Evolutionary conservation across 768 basidiomycete species (phyloP), one percentile per base, ranked within the genome.

Genomic region (Boletus rex-veris): DNA sequence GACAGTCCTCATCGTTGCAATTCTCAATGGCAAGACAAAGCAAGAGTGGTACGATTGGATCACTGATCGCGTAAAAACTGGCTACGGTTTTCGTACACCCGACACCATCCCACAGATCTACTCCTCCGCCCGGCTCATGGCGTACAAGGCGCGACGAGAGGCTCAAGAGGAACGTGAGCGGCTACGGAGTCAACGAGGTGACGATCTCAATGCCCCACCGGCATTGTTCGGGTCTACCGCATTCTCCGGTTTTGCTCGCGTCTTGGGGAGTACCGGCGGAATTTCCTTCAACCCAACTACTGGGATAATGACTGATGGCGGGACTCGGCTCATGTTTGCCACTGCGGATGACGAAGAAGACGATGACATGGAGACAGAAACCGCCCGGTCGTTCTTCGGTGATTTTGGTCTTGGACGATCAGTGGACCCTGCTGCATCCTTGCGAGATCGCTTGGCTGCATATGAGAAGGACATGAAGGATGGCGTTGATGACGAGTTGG

Each of bases 21-120:
- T 99, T 42, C 80, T 95, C 31, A 81, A 89, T 57, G 95, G 91
- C 38, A 84, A 85, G 55, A 90, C 92, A n/a, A 83, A 86, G 69
- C 88, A 90, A 59, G 85, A 94, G 66, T 98, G 97, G 97, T 90
- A 90, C 64, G 68, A 79, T 36, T 98, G 96, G 96, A 71, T 99
- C 54, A 81, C 77, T 43, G 82, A 92, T 46, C 84, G 95, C 37
- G 90, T 95, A 44, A 79, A 91, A 66, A 78, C 77, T 19, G 76
- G 82, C 39, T 79, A 85, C 64, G 93, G 93, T 16, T 88, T 87
- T 70, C 67, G 76, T 31, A 98, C 96, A 2, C 94, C 95, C 11
- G 79, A 74, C 21, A 70, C 78, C 18, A 76, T 88, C 7, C 92
- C 92, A 4, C 84, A 90, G 61, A 78, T 97, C 16, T 94, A 91